Conservation (phyloP, 768 basidiomycete genomes). For the Brasilioporus rufonigricans region DNA sequence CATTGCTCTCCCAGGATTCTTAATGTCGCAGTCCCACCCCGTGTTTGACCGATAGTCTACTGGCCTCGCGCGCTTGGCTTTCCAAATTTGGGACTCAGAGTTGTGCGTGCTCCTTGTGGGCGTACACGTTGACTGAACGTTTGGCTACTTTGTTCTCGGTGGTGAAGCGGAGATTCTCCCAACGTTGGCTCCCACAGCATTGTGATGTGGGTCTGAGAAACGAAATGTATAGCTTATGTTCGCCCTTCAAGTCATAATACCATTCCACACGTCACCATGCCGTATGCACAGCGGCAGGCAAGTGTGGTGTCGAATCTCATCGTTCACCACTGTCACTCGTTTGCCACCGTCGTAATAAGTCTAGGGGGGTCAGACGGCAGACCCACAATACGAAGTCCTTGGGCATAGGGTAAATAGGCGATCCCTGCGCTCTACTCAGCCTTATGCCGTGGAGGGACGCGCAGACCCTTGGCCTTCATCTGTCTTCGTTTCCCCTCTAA, state of each 20-base stretch:
- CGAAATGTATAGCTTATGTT: not conserved
- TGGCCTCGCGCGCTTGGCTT: not conserved
- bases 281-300: not conserved
- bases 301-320: conserved; percentile 1
- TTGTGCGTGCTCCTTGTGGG: not conserved
- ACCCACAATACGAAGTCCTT: not conserved
- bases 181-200: not conserved
- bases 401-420: conserved; percentile 4
- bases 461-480: conserved; percentile 74
- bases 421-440: conserved; percentile 22
- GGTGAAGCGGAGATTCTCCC: not conserved
- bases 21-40: conserved; percentile 5
- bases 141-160: not conserved
- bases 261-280: not conserved
- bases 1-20: conserved; percentile 2
- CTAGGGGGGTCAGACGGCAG: not conserved
- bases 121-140: not conserved
- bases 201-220: not conserved
- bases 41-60: not conserved
- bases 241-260: not conserved
- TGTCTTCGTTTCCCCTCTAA: conserved; percentile 71
- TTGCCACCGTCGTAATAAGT: not conserved
- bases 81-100: not conserved
- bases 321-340: conserved; percentile 7
- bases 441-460: conserved; percentile 55